Percentiles rank a stretch among this genome's conserved stretches.
phyloP scores from a whole-genome alignment of 257 asterid species.

The Lycium barbarum region DNA sequence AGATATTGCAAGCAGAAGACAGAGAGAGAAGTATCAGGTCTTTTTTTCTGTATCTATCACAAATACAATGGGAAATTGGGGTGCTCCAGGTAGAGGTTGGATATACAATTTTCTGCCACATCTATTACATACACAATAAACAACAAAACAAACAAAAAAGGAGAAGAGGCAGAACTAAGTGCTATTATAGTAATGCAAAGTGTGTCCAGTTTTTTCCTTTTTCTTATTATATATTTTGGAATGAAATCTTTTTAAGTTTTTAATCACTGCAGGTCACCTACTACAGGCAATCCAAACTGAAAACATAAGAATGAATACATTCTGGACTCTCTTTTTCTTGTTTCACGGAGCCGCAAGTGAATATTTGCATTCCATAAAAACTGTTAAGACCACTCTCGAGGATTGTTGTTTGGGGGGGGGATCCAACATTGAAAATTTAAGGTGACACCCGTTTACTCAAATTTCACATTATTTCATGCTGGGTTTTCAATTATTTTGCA shows the following conservation, averaged over 20 bases:
- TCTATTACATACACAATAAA: background rate
- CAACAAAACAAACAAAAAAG: background rate
- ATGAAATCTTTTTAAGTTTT: background rate
- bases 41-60: background rate
- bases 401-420: background rate
- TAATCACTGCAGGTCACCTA: background rate
- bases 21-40: background rate
- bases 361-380: conserved; percentile 1
- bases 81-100: background rate
- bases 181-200: background rate
- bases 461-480: conserved; percentile 10
- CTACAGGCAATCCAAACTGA: background rate
- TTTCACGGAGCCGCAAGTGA: background rate
- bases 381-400: background rate
- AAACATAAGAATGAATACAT: conserved; percentile 9
- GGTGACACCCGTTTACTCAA: background rate
- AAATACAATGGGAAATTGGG: background rate
- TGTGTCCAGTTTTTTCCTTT: background rate
- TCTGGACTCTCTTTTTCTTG: background rate
- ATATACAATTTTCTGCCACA: background rate
- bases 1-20: conserved; percentile 19
- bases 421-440: background rate
- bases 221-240: background rate
- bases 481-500: background rate
- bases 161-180: background rate